Base-by-base conservation (phyloP, 495 filamentous ascomycete species). In the Penicillium robsamsonii region DNA sequence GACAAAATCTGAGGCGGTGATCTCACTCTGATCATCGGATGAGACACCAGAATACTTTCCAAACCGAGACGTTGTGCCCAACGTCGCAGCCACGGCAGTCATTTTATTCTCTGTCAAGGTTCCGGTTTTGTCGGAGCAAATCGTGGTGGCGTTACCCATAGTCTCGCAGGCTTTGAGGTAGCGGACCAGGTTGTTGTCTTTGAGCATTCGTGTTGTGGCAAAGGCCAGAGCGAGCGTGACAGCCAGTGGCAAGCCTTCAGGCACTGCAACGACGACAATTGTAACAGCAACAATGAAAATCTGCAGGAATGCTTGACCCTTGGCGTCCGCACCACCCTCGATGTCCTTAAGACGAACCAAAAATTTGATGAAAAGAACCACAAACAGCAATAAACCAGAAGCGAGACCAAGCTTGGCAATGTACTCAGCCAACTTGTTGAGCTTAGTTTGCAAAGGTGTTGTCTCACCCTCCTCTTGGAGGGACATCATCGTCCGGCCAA, bases 121-220 rank as follows among this genome's bases (percentile, higher is more conserved):
- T 53, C 93, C 93, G 0, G 93, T 97, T 70, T 97, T 97, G 75
- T 97, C 93, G 3, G 92, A 96, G 72, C 93, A 97, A 46, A 97
- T 90, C 2, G 90, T 93, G 0, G 92, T 96, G 5, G 93, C 93
- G 70, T 96, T 96, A 22, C 93, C 93, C 93, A 97, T 97, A n/a
- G 93, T 95, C 70, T 97, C 93, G 70, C 93, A 97, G 43, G 93
- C 92, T 62, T 91, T 87, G 38, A 97, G 78, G 53, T 93, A 82
- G 27, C 93, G 89, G 48, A 97, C 93, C 46, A 97, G 71, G 59
- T 97, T 97, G 72, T 96, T 93, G 63, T 97, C 93, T 69, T 89
- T 94, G 44, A 96, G 76, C 93, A 97, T 97, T 25, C 91, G 80
- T 20, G 87, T 96, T 1, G 93, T 97, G 18, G 93, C 93, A 70